Percentiles rank a stretch among this genome's conserved stretches.
Evolutionary conservation across 1,139 yeast species (phyloP).

Genomic region (Sugiyamaella xylanicola): DNA sequence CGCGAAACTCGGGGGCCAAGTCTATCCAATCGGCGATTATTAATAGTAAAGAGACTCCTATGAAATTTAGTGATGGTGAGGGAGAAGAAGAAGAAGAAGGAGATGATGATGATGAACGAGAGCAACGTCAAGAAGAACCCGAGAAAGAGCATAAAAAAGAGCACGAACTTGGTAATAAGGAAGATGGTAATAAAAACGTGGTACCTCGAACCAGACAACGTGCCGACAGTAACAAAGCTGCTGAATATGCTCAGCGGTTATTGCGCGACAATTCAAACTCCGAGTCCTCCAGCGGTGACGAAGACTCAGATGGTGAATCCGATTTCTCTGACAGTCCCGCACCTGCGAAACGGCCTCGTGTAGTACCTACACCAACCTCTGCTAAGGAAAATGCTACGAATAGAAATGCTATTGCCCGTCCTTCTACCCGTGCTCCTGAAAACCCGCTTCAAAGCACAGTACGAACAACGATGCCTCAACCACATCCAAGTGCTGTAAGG

Average conservation of each 20-base stretch:
- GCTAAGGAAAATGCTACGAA: background rate
- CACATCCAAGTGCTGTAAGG: constrained; percentile 6
- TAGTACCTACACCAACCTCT: constrained; percentile 28
- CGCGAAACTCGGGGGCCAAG: too few relatives aligned
- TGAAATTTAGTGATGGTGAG: too few relatives aligned
- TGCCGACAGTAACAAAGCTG: constrained; percentile 7
- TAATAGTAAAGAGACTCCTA: too few relatives aligned
- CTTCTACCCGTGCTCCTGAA: too few relatives aligned
- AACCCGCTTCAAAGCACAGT: background rate
- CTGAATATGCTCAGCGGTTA: constrained; percentile 6
- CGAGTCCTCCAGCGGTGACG: constrained; percentile 19
- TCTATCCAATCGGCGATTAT: too few relatives aligned
- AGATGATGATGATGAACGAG: too few relatives aligned
- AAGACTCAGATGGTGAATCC: constrained; percentile 25
- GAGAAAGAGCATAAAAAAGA: too few relatives aligned
- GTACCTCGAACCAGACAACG: background rate
- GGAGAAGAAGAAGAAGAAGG: too few relatives aligned
- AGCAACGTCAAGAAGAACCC: too few relatives aligned
- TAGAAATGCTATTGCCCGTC: background rate
- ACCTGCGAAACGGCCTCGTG: constrained; percentile 28
- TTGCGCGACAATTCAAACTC: constrained; percentile 14
- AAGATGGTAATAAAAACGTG: background rate
- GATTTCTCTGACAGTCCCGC: constrained; percentile 29
- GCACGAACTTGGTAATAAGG: background rate
- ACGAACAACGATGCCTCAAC: background rate